These are phyloP conservation scores for Prosopis cineraria DNA, from an alignment of 306 rosid species.

Conservation along the genomic window DNA sequence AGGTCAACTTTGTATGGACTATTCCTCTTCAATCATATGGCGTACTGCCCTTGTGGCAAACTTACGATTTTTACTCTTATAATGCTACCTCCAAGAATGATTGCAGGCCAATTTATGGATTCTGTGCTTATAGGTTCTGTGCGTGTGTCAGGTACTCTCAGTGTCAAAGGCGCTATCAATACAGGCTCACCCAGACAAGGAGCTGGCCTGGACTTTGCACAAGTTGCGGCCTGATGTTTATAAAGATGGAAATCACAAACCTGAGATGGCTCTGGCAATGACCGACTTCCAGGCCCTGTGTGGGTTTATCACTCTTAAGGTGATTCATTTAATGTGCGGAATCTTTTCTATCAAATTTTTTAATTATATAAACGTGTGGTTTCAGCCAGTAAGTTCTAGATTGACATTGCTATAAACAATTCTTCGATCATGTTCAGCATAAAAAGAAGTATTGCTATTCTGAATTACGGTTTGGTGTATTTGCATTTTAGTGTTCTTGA, in stretches of 20 bases:
- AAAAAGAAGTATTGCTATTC: not conserved
- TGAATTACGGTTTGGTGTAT: slow-evolving; percentile 7
- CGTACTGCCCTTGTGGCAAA: not conserved
- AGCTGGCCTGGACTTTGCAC: slow-evolving; percentile 77
- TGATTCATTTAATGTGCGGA: slow-evolving; percentile 12
- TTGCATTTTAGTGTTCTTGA: not conserved
- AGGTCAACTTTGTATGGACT: not conserved
- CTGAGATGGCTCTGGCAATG: slow-evolving; percentile 93
- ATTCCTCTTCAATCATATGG: not conserved
- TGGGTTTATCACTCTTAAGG: slow-evolving; percentile 81
- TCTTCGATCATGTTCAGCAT: slow-evolving; percentile 18
- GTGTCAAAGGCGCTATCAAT: slow-evolving; percentile 89
- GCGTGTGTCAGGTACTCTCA: slow-evolving; percentile 66
- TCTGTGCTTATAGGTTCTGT: slow-evolving; percentile 24
- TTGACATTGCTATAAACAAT: not conserved
- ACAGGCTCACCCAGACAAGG: slow-evolving; percentile 98
- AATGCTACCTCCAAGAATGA: not conserved
- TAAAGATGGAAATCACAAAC: slow-evolving; percentile 94
- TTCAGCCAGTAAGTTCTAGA: not conserved
- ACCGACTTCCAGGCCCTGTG: slow-evolving; percentile 89
- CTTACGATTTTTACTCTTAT: not conserved
- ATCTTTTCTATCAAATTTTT: slow-evolving; percentile 6
- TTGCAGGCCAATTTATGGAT: not conserved
- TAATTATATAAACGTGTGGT: not conserved
- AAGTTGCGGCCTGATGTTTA: slow-evolving; percentile 68